phyloP scores from a whole-genome alignment of 192 early-diverging fungal species.

The Backusella morwellensis region DNA sequence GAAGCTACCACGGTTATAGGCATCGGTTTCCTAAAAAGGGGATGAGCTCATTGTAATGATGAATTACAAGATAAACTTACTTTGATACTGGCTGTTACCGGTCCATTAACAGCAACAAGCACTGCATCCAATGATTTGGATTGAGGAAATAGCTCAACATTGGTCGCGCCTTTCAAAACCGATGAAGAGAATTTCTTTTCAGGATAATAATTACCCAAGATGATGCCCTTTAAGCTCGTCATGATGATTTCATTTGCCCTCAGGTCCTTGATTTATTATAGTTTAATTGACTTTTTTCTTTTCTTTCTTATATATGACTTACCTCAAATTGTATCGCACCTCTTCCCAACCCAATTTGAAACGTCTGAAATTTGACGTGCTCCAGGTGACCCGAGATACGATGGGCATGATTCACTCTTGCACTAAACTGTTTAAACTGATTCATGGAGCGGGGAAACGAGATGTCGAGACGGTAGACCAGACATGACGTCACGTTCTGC shows the following conservation, averaged over 20 bases:
- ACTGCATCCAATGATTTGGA: not conserved
- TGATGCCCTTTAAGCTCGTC: not conserved
- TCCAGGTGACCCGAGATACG: not conserved
- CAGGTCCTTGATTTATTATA: not conserved
- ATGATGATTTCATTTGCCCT: not conserved
- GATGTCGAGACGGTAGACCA: not conserved
- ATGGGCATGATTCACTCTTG: not conserved
- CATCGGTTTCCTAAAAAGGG: not conserved
- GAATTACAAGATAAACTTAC: not conserved
- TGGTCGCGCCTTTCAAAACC: not conserved
- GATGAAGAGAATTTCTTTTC: not conserved
- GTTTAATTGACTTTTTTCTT: not conserved
- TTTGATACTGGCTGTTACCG: not conserved
- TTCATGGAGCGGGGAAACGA: not conserved
- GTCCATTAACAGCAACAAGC: not conserved
- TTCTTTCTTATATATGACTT: not conserved
- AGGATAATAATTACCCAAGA: constrained; percentile 1
- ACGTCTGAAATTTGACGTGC: not conserved
- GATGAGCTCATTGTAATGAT: not conserved
- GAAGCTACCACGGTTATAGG: not conserved
- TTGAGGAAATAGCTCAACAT: not conserved
- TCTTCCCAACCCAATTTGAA: not conserved
- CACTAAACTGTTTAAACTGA: not conserved
- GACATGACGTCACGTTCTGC: not conserved
- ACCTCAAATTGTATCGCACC: not conserved